Base-by-base conservation (phyloP, 1,139 yeast genomes). In the Pneumocystis oryctolagi region DNA sequence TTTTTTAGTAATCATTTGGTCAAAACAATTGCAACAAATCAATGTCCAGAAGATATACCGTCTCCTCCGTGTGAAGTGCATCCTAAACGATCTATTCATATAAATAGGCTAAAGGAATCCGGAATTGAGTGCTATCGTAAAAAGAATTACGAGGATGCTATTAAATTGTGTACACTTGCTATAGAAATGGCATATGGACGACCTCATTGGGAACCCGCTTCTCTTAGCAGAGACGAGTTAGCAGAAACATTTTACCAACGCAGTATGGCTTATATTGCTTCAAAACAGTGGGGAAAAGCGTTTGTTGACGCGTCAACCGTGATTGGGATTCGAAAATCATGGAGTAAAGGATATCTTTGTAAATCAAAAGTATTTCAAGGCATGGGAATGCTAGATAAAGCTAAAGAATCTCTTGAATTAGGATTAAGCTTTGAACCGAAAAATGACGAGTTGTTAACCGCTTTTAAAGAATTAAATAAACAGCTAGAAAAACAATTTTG, bases 201-300 rank as follows among this genome's bases (percentile, higher is more conserved):
- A 73, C 84, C 89, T 40, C 84, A 87, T 70, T 89, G 90, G 80
- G 98, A 92, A 73, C 79, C 90, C 12, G 87, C 89, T 70, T 89
- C 83, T 68, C 80, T 84, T 58, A 85, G 90, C 53, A 75, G 89
- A 64, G 90, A 86, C 70, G 97, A 92, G 72, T 75, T 87, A 64
- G 80, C 84, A 61, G 78, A 82, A 70, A 80, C 89, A 71, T 75
- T 90, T 64, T 85, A 84, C 77, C 85, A 89, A 64, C 80, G 97
- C 67, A 84, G 95, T 30, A 97, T 90, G 70, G 87, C 95, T 0
- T 81, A 85, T 70, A 78, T 89, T 72, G 80, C 85, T 69, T 77
- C 80, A 64, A 79, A 82, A 62, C 77, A 82, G 65, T 87, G 82
- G 76, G 74, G 85, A 60, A 84, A 84, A 62, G 97, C 96, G 0